Evolutionary conservation across 441 rosid genomes (phyloP), one percentile per base, ranked within the genome.

Genomic region (Rhodomyrtus psidioides): DNA sequence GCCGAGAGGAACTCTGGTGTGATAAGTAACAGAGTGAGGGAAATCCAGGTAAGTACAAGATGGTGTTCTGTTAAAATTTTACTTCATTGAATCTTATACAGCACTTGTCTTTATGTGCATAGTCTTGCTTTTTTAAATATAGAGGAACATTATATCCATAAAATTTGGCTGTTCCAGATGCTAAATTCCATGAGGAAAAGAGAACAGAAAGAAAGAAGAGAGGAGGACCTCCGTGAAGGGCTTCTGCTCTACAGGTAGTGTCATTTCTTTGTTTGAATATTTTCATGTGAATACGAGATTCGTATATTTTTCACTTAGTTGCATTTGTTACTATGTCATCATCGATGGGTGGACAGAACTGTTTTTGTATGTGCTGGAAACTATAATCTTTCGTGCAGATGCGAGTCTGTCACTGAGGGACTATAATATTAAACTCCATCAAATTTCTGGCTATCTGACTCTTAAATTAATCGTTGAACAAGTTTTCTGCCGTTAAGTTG

Each of bases 1-100:
- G 96, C 97, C 39, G 99, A 97, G 92, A 94, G 99, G 92, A 96
- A 97, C 82, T 92, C 98, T 4, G 99, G 99, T 79, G 91, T 90
- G 55, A 91, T 97, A 85, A 97, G 99, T 85, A 88, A 91, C 90
- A 89, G 92, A 89, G 93, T 97, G 86, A 94, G 98, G 87, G 98
- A 96, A 84, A 96, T 97, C 86, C 99, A 97, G 89, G 98, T 95
- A 89, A 91, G 92, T 88, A 34, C 49, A 28, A 27, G 44, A 56
- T 6, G 17, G 46, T 55, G n/a, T 54, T 54, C 84, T 56, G 44
- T 28, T 65, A 9, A 21, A 34, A 34, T 70, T 26, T 70, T n/a
- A 34, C 46, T 4, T 12, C 21, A 82, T 82, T 53, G 49, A 56
- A 55, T 82, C 12, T 82, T 54, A 10, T 12, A 26, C 26, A 57